phyloP scores from a whole-genome alignment of 257 asterid species.

The Solanum paucissectum region DNA sequence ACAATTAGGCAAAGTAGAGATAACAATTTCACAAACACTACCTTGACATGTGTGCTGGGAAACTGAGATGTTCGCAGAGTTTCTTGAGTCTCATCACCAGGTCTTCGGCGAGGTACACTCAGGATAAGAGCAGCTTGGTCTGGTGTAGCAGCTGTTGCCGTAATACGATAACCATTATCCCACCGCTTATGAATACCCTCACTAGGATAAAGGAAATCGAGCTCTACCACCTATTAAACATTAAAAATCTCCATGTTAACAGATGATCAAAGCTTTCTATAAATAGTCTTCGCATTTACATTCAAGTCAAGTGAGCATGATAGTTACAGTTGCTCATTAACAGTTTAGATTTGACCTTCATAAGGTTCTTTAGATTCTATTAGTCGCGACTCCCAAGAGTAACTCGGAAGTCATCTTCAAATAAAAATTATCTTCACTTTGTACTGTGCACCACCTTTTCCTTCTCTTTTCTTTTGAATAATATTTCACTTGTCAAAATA shows the following conservation, averaged over 20 bases:
- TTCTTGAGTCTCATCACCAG: slow-evolving; percentile 33
- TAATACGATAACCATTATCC: slow-evolving; percentile 36
- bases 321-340: not conserved
- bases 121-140: slow-evolving; percentile 42
- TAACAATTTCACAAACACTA: not conserved
- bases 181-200: slow-evolving; percentile 42
- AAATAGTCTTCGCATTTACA: not conserved
- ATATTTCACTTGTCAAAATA: not conserved
- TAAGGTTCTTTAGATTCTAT: not conserved
- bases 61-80: slow-evolving; percentile 37
- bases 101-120: slow-evolving; percentile 33
- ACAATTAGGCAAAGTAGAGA: not conserved
- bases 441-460: too few relatives aligned
- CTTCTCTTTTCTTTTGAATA: too few relatives aligned
- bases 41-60: slow-evolving; percentile 34
- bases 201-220: slow-evolving; percentile 39
- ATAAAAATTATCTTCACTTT: not conserved
- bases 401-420: not conserved
- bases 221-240: slow-evolving; percentile 36
- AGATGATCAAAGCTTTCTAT: not conserved
- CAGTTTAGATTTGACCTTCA: not conserved
- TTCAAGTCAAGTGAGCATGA: not conserved
- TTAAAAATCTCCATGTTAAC: not conserved
- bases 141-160: slow-evolving; percentile 32
- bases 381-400: not conserved